Base-by-base conservation (phyloP, 768 basidiomycete species). In the Dacryopinax primogenitus region DNA sequence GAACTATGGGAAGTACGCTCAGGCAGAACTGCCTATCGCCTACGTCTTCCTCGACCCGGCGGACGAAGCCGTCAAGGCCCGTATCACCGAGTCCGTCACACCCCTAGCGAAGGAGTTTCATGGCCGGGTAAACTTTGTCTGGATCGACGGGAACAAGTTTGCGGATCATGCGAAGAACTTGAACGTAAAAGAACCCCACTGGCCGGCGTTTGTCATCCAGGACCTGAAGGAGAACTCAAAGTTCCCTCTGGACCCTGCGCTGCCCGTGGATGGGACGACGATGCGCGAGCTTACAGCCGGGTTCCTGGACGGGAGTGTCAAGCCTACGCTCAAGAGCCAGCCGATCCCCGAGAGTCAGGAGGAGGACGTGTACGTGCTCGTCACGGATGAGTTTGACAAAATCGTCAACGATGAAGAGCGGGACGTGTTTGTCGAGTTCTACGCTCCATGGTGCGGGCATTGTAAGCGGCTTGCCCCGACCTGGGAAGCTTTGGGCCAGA, bases 391-490 rank as follows among this genome's bases (percentile, higher is more conserved):
- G 69, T 98, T 97, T 69, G 92, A 98, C 1, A 78, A 90, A 62
- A 79, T 93, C 63, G 87, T 90, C 34, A 85, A 83, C 67, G 90
- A 96, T 72, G 88, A 92, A 68, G 78, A 79, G 66, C 96, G 96
- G 79, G 94, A 98, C 73, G 87, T 97, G 71, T 92, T 99, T 71
- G 80, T 97, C 69, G 95, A 98, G 77, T 94, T 99, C 77, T 97
- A 90, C 71, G 96, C 96, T 61, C 84, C 92, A 62, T 99, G 96
- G 96, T 91, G 90, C 72, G 89, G 90, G 45, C 92, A 93, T 83
- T 94, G 92, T 87, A 96, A 96, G 78, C 92, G 93, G 71, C 84
- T 99, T 70, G 90, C 88, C 75, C 95, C 96, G 13, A 90, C 78
- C 39, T 99, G 92, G 92, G 94, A 97, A 67, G 82, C 80, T 28